Evolutionary conservation across 495 filamentous ascomycete genomes (phyloP).

Genomic region (Tuber melanosporum): DNA sequence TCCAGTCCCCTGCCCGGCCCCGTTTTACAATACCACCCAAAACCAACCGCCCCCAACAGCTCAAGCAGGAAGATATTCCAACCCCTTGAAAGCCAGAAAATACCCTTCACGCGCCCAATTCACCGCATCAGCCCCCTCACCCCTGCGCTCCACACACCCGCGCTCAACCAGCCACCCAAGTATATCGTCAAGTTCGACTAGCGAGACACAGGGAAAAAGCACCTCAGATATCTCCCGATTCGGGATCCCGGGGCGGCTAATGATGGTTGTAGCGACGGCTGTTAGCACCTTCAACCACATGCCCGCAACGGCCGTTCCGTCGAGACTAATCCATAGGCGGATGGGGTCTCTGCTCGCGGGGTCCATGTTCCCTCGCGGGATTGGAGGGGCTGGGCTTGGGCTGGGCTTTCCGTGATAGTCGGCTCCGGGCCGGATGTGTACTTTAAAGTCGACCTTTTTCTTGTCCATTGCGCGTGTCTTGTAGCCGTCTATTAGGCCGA

Average conservation of each 20-base stretch:
- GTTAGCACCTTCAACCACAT: conserved; percentile 42
- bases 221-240: conserved; percentile 35
- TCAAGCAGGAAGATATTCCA: neutral
- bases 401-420: conserved; percentile 22
- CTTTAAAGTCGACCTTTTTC: conserved; percentile 39
- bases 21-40: neutral
- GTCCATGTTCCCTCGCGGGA: conserved; percentile 25
- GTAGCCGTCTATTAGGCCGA: conserved; percentile 41
- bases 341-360: conserved; percentile 33
- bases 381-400: conserved; percentile 25
- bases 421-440: conserved; percentile 29
- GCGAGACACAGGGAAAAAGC: conserved; percentile 33
- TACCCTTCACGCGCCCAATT: conserved; percentile 33
- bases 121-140: conserved; percentile 20
- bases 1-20: neutral
- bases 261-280: conserved; percentile 31
- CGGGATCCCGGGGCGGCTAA: conserved; percentile 36
- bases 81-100: conserved; percentile 22
- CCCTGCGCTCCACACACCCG: conserved; percentile 17
- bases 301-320: conserved; percentile 31
- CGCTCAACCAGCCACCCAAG: conserved; percentile 26
- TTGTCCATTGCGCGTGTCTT: conserved; percentile 41
- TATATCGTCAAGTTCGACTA: conserved; percentile 26
- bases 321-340: conserved; percentile 40
- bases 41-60: neutral